Base-by-base conservation (phyloP, 768 basidiomycete genomes). In the Termitomyces sp. region DNA sequence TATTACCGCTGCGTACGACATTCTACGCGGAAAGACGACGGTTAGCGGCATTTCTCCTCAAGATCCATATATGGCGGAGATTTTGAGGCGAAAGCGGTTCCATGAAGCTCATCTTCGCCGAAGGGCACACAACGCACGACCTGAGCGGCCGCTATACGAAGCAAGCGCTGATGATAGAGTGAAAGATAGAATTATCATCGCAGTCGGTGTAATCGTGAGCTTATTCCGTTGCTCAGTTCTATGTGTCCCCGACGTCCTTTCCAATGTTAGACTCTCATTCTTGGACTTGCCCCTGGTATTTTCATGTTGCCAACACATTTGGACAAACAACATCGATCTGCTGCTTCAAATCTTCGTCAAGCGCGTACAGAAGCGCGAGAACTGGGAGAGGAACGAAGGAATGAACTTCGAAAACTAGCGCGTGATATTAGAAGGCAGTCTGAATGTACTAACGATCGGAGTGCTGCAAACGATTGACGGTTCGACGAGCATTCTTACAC, bases 1-100 rank as follows among this genome's bases (percentile, higher is more conserved):
- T 45, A 84, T 92, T 53, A 81, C 82, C 8, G 75, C 79, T 8
- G 87, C 91, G 2, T 92, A 92, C 63, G 85, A 88, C 42, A 65
- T 74, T 20, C 76, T 89, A 3, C 74, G 81, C 3, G 81, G 81
- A 6, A 77, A 70, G 55, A 63, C 68, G 20, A 56, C 69, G 50
- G 0, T n/a, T 0, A 57, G 49, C 13, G 65, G 68, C 7, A 67
- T 66, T 7, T 60, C 72, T 6, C 59, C 67, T 2, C 51, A 76
- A 28, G 81, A 84, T 45, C 78, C 80, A 0, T 83, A 81, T 61
- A 70, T 77, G 39, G 76, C 78, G 7, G 86, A 89, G 71, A 75
- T 89, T 16, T 75, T 79, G 18, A 76, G 82, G 33, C 70, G 86
- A 57, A 74, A 81, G 58, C 75, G 79, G 9, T 75, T 79, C 5